A percentile compares a stretch with the other conserved stretches of the same genome.
Evolutionary conservation across 371 early-diverging fungal genomes (phyloP).

Genomic region (Chytridiales sp.): DNA sequence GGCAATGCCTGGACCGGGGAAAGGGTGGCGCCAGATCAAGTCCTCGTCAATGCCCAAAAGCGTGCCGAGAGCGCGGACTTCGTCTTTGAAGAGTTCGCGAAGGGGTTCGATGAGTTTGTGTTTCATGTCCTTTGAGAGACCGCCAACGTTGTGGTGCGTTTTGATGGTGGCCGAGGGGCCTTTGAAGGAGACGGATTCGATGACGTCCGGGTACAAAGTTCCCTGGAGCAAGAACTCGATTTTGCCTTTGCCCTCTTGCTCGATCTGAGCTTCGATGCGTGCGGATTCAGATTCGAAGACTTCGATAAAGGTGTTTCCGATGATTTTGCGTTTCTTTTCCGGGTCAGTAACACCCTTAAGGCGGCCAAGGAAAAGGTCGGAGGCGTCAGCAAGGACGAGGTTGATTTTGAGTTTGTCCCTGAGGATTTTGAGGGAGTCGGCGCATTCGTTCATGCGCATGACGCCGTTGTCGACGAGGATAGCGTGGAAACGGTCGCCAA

Average conservation of each 20-base stretch:
- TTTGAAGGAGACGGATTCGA: conserved; percentile 97
- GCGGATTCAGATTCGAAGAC: conserved; percentile 94
- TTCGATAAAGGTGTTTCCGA: conserved; percentile 97
- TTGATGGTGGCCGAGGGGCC: conserved; percentile 97
- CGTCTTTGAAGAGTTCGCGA: conserved; percentile 97
- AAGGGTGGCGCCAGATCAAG: conserved; percentile 97
- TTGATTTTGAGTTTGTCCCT: conserved; percentile 91
- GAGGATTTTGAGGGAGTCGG: conserved; percentile 75
- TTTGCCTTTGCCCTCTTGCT: conserved; percentile 51
- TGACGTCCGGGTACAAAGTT: conserved; percentile 97
- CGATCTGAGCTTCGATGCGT: conserved; percentile 72
- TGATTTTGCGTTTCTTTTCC: conserved; percentile 96
- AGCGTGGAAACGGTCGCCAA: conserved; percentile 97
- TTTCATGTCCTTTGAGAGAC: conserved; percentile 93
- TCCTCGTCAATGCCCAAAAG: conserved; percentile 90
- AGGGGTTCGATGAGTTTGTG: conserved; percentile 96
- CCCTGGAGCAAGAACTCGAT: conserved; percentile 95
- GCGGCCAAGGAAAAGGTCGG: conserved; percentile 81
- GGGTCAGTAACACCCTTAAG: conserved; percentile 87
- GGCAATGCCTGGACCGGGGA: conserved; percentile 98
- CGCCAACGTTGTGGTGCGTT: conserved; percentile 98
- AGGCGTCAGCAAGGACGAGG: conserved; percentile 88
- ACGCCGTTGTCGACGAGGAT: conserved; percentile 97
- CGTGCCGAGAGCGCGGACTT: conserved; percentile 90
- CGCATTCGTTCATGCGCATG: conserved; percentile 95